Percentiles rank a stretch among this genome's conserved stretches.
Conservation (phyloP, 2,329 filamentous ascomycete genomes). For the Exophiala dermatitidis region DNA sequence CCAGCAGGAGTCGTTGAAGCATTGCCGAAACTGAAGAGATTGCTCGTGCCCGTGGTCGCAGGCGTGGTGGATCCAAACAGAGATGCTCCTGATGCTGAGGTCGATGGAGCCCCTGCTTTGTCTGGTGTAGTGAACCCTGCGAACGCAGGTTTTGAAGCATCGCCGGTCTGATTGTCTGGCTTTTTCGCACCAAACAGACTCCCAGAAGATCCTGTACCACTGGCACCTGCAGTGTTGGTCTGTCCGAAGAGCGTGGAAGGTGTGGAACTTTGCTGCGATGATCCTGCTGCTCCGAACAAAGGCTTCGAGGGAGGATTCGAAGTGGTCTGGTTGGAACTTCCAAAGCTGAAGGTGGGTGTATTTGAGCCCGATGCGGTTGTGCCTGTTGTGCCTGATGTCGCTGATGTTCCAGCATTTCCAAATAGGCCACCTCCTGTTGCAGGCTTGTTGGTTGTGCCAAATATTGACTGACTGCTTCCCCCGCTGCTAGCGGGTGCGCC, state of each 20-base stretch:
- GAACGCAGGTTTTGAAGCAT: constrained; percentile 11
- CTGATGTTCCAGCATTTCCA: constrained; percentile 15
- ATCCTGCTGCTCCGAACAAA: background rate
- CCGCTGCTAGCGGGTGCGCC: constrained; percentile 9
- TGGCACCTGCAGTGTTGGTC: constrained; percentile 3
- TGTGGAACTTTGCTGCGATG: background rate
- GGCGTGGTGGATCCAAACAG: constrained; percentile 32
- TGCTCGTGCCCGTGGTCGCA: constrained; percentile 33
- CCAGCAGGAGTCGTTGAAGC: constrained; percentile 46
- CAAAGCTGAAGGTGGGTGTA: constrained; percentile 17
- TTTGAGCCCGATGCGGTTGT: background rate
- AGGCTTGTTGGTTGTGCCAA: constrained; percentile 20
- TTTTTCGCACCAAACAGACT: constrained; percentile 12
- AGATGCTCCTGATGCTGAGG: constrained; percentile 31
- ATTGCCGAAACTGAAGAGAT: constrained; percentile 34
- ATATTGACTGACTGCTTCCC: constrained; percentile 15
- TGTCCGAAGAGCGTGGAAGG: constrained; percentile 3
- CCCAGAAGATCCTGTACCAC: background rate
- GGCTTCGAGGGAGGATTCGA: constrained; percentile 1
- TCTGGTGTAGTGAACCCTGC: constrained; percentile 19
- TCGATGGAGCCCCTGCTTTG: constrained; percentile 17
- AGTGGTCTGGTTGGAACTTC: constrained; percentile 1
- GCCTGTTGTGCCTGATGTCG: background rate
- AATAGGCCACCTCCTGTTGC: constrained; percentile 18
- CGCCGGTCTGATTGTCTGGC: constrained; percentile 8